phyloP scores from a whole-genome alignment of 352 stramenopile genomes.

The Phytophthora cryptogea region DNA sequence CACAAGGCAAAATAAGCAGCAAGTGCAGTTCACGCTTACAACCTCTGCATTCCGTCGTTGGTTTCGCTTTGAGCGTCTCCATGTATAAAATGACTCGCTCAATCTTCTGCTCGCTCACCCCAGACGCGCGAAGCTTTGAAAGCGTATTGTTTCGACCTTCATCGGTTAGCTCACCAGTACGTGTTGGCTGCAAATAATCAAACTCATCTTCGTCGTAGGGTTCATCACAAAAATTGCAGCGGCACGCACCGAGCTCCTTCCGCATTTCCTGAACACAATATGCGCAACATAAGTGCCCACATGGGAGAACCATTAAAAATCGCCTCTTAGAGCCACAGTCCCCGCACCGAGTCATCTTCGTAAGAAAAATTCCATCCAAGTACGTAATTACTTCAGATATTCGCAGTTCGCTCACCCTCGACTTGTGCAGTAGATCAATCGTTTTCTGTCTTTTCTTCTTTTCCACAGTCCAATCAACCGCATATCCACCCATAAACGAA shows the following conservation, averaged over 20 bases:
- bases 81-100: conserved; percentile 44
- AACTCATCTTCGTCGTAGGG: conserved; percentile 27
- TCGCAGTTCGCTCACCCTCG: conserved; percentile 33
- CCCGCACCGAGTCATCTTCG: conserved; percentile 53
- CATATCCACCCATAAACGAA: conserved; percentile 49
- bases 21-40: conserved; percentile 81
- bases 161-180: conserved; percentile 20
- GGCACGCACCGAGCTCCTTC: conserved; percentile 7
- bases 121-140: conserved; percentile 32
- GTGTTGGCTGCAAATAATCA: conserved; percentile 23
- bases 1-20: conserved; percentile 90
- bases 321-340: conserved; percentile 71
- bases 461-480: conserved; percentile 36
- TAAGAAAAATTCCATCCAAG: conserved; percentile 36
- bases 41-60: conserved; percentile 58
- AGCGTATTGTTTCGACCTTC: conserved; percentile 49
- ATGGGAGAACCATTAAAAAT: conserved; percentile 90
- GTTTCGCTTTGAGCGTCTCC: conserved; percentile 34
- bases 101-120: conserved; percentile 36
- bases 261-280: conserved; percentile 82
- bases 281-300: conserved; percentile 88
- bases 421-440: conserved; percentile 34
- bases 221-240: conserved; percentile 16
- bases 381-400: conserved; percentile 39
- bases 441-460: conserved; percentile 38